A percentile compares a stretch with the other conserved stretches of the same genome.
Evolutionary conservation across 2,329 filamentous ascomycete species (phyloP).

Genomic region (Fusarium verrucosum): DNA sequence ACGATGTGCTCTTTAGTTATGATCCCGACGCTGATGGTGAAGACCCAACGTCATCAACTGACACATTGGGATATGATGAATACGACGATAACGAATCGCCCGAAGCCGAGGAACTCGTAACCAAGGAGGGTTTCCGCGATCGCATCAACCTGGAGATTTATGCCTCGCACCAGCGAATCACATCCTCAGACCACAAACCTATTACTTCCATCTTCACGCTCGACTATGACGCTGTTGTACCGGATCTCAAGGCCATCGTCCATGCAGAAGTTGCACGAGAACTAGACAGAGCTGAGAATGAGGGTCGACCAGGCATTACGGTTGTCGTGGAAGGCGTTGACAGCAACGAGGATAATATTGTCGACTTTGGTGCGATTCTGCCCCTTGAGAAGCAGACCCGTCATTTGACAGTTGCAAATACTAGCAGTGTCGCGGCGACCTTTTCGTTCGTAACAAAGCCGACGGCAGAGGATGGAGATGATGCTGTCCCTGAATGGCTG

Average conservation of each 20-base stretch:
- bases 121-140: slow-evolving; percentile 67
- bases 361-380: slow-evolving; percentile 81
- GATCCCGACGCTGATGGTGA: slow-evolving; percentile 80
- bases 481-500: slow-evolving; percentile 71
- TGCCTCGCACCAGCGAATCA: slow-evolving; percentile 85
- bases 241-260: slow-evolving; percentile 82
- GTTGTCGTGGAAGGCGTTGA: slow-evolving; percentile 75
- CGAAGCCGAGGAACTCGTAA: slow-evolving; percentile 59
- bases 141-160: slow-evolving; percentile 72
- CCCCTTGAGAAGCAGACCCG: slow-evolving; percentile 73
- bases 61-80: slow-evolving; percentile 67
- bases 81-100: slow-evolving; percentile 60
- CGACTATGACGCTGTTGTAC: slow-evolving; percentile 86
- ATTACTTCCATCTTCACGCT: slow-evolving; percentile 84
- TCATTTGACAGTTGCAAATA: slow-evolving; percentile 88
- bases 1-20: slow-evolving; percentile 89
- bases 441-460: slow-evolving; percentile 83
- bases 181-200: slow-evolving; percentile 96
- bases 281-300: slow-evolving; percentile 90
- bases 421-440: slow-evolving; percentile 80
- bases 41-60: slow-evolving; percentile 47
- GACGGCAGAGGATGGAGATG: slow-evolving; percentile 55
- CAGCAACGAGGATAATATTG: slow-evolving; percentile 60
- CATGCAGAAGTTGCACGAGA: slow-evolving; percentile 89
- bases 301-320: slow-evolving; percentile 82